Conservation (phyloP, 2,329 filamentous ascomycete species). For the Fusarium torreyae region DNA sequence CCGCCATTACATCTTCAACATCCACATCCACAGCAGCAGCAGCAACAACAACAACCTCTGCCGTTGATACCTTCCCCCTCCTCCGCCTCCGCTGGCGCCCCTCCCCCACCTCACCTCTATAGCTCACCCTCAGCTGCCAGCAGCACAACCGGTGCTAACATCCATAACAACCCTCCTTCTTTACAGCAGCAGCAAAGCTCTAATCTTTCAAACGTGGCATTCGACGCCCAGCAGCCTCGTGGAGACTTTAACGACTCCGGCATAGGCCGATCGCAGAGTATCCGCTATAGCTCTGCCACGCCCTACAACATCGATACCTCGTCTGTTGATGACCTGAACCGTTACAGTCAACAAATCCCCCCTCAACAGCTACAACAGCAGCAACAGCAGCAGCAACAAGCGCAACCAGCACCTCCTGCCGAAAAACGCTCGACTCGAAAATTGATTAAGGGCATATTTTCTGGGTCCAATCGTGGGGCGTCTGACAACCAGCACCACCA, state of each 20-base stretch:
- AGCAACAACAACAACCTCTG: slow-evolving; percentile 39
- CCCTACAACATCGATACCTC: slow-evolving; percentile 56
- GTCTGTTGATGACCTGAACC: slow-evolving; percentile 61
- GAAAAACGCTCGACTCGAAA: slow-evolving; percentile 68
- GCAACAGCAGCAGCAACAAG: slow-evolving; percentile 55
- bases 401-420: slow-evolving; percentile 49
- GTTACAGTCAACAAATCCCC: slow-evolving; percentile 43
- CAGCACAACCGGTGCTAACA: slow-evolving; percentile 43
- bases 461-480: slow-evolving; percentile 56
- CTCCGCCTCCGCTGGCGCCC: slow-evolving; percentile 28
- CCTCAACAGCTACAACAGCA: slow-evolving; percentile 50
- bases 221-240: slow-evolving; percentile 57
- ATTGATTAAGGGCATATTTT: slow-evolving; percentile 69
- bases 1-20: slow-evolving; percentile 49
- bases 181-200: slow-evolving; percentile 52
- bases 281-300: slow-evolving; percentile 60
- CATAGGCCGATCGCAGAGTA: slow-evolving; percentile 66
- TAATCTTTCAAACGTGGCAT: slow-evolving; percentile 46
- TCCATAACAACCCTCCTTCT: slow-evolving; percentile 50
- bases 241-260: slow-evolving; percentile 62
- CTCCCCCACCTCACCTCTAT: slow-evolving; percentile 53
- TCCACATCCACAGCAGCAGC: slow-evolving; percentile 36
- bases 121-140: slow-evolving; percentile 49
- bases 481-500: slow-evolving; percentile 50
- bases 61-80: slow-evolving; percentile 40